These are phyloP conservation scores for Fomitopsis schrenkii DNA, from an alignment of 1,284 basidiomycete species.

Conservation along the genomic window DNA sequence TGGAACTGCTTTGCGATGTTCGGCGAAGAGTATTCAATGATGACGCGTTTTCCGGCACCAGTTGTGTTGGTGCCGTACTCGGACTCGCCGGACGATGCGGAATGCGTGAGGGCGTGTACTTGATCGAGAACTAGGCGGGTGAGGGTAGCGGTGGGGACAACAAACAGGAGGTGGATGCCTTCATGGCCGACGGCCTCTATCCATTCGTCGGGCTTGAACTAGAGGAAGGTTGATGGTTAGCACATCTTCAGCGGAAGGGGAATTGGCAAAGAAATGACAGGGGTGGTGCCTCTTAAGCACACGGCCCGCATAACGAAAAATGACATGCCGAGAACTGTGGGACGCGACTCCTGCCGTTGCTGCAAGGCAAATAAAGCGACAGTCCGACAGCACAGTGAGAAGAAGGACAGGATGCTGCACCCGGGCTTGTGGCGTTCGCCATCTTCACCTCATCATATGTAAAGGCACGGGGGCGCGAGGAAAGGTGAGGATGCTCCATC, in stretches of 20 bases:
- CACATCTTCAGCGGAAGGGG: background rate
- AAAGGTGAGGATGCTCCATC: no score
- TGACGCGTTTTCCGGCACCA: slow-evolving; percentile 77
- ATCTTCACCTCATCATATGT: no score
- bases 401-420: no score
- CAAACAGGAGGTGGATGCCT: slow-evolving; percentile 80
- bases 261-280: background rate
- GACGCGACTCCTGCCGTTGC: no score
- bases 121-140: slow-evolving; percentile 77
- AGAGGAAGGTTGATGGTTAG: slow-evolving; percentile 1
- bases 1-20: slow-evolving; percentile 99
- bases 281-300: background rate
- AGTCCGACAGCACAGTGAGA: no score
- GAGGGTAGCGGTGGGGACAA: slow-evolving; percentile 69
- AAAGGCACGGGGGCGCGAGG: no score
- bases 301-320: no score
- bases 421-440: no score
- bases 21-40: slow-evolving; percentile 92
- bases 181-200: slow-evolving; percentile 68
- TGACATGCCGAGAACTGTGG: no score
- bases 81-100: slow-evolving; percentile 45
- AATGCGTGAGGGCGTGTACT: slow-evolving; percentile 73
- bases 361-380: no score
- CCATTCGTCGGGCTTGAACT: slow-evolving; percentile 71
- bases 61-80: slow-evolving; percentile 74